phyloP scores from a whole-genome alignment of 2,329 filamentous ascomycete species.

The Furcasterigmium sp. region DNA sequence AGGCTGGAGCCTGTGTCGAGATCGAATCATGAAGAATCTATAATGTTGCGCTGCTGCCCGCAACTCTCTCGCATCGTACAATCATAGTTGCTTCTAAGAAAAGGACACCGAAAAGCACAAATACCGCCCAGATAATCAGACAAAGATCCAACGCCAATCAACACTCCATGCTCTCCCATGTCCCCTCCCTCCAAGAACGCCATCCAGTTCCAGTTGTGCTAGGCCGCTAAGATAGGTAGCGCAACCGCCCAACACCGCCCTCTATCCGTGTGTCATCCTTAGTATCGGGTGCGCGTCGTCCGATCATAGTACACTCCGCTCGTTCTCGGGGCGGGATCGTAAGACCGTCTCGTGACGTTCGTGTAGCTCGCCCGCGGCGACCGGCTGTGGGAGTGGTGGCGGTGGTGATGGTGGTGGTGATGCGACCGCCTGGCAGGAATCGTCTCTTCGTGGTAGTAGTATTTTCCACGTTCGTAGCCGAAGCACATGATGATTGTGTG shows the following conservation, averaged over 20 bases:
- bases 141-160: too few relatives aligned
- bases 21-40: too few relatives aligned
- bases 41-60: too few relatives aligned
- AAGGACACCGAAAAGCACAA: too few relatives aligned
- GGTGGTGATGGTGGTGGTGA: conserved; percentile 26
- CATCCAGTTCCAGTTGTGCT: too few relatives aligned
- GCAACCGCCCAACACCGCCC: neutral
- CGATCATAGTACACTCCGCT: conserved; percentile 38
- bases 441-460: conserved; percentile 53
- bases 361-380: conserved; percentile 38
- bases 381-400: conserved; percentile 25
- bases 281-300: conserved; percentile 27
- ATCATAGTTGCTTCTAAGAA: too few relatives aligned
- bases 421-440: conserved; percentile 37
- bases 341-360: conserved; percentile 29
- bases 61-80: too few relatives aligned
- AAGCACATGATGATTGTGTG: conserved; percentile 42
- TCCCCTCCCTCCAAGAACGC: too few relatives aligned
- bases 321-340: conserved; percentile 34
- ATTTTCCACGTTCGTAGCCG: conserved; percentile 27
- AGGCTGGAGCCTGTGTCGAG: too few relatives aligned
- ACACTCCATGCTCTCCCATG: too few relatives aligned
- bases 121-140: too few relatives aligned
- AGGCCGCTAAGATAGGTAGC: too few relatives aligned
- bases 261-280: neutral